Conservation (phyloP, 2,329 filamentous ascomycete species). For the Tolypocladium tundrense region DNA sequence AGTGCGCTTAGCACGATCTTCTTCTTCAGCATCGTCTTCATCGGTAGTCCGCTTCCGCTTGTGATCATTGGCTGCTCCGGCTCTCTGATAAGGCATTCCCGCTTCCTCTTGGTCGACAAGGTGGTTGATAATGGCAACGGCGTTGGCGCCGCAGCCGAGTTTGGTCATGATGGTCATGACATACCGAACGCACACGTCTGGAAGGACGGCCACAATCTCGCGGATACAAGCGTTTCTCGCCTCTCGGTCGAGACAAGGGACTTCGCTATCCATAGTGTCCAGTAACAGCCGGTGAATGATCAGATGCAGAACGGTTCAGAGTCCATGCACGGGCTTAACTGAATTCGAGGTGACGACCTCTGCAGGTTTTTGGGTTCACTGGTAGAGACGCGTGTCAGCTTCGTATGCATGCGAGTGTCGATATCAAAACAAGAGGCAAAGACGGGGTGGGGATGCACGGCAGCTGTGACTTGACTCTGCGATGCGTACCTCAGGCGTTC, state of each 20-base stretch:
- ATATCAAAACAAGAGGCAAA: background rate
- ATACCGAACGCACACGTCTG: conserved; percentile 32
- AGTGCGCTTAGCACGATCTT: background rate
- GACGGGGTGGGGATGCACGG: background rate
- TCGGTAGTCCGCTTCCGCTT: conserved; percentile 33
- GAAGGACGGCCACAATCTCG: conserved; percentile 24
- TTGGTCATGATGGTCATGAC: conserved; percentile 17
- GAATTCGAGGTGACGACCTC: background rate
- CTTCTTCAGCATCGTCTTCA: background rate
- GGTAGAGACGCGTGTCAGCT: background rate
- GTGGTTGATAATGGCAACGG: conserved; percentile 20
- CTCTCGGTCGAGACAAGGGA: background rate
- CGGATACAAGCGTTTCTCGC: conserved; percentile 6
- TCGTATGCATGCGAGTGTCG: background rate
- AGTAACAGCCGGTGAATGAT: background rate
- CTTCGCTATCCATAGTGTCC: background rate
- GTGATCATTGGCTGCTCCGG: conserved; percentile 7
- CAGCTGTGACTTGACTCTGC: background rate
- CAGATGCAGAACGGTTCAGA: too few relatives aligned
- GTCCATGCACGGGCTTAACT: background rate
- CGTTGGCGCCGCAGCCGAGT: conserved; percentile 16
- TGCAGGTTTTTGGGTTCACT: background rate
- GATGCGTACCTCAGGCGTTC: background rate
- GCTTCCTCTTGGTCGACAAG: conserved; percentile 30
- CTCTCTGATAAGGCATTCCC: conserved; percentile 26